Evolutionary conservation across 441 rosid genomes (phyloP), one percentile per base, ranked within the genome.

Genomic region (Populus hybrid): DNA sequence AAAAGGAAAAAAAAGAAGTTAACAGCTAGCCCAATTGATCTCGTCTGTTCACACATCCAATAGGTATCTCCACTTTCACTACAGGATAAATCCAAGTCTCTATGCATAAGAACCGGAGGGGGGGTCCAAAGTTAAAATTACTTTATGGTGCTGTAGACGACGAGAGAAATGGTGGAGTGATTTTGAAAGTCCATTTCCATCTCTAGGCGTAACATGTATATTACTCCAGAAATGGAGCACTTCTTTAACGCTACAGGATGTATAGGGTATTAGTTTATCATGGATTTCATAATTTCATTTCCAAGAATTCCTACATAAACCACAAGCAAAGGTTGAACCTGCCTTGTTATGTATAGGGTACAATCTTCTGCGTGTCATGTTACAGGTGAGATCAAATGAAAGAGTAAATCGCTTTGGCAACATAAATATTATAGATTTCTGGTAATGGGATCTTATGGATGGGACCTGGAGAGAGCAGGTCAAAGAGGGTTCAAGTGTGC

Each of bases 131-230:
- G 38, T 71, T 75, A 32, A 64, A 69, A 69, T 64, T 26, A 68
- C 73, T 80, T 79, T 67, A 23, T 63, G 8, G 8, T 76, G 73
- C 23, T 67, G 73, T 36, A 26, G 70, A 14, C 69, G 63, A 67
- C 75, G 14, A 30, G 61, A 38, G 42, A 67, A 78, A 65, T 65
- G 71, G 78, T 78, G 68, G 75, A n/a, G 40, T 64, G 34, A 46
- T 59, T 40, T 76, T 24, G 67, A 50, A 68, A 46, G n/a, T 10
- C 73, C 75, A 34, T 72, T 76, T 67, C 78, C 67, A 46, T 73
- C 74, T 59, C 64, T 70, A 72, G 57, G 30, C 59, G 73, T 38
- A 66, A 67, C 79, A 81, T 35, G 57, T 35, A 78, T 78, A 59
- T 46, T 24, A 78, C 57, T 14, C 57, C 57, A 50, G 32, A 76